Evolutionary conservation across 352 stramenopile species (phyloP).

Genomic region (Phytophthora litchii): DNA sequence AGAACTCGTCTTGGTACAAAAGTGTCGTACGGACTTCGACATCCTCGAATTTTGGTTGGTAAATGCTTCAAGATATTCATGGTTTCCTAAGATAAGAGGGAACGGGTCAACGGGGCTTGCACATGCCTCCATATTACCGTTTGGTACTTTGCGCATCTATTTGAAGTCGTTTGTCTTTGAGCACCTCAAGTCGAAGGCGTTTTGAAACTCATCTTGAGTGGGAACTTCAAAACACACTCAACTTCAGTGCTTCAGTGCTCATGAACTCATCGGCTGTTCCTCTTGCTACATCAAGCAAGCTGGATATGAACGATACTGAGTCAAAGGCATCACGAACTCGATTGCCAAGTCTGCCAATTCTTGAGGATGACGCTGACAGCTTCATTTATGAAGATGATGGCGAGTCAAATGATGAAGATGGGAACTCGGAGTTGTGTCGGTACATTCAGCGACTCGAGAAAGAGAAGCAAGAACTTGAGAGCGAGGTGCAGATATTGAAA

Average conservation of each 20-base stretch:
- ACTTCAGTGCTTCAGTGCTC: conserved; percentile 6
- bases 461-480: conserved; percentile 49
- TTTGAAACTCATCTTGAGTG: conserved; percentile 26
- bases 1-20: not conserved
- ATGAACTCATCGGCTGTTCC: conserved; percentile 26
- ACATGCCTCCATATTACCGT: not conserved
- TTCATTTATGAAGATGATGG: conserved; percentile 42
- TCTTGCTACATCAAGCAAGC: conserved; percentile 4
- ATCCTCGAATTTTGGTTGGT: conserved; percentile 28
- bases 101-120: not conserved
- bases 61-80: conserved; percentile 17
- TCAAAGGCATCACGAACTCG: conserved; percentile 17
- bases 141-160: conserved; percentile 11
- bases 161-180: conserved; percentile 16
- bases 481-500: conserved; percentile 44
- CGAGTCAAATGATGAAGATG: conserved; percentile 31
- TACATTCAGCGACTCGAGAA: conserved; percentile 62
- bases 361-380: conserved; percentile 37
- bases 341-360: conserved; percentile 25
- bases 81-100: conserved; percentile 23
- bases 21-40: conserved; percentile 10
- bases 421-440: conserved; percentile 44
- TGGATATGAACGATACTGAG: conserved; percentile 21
- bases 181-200: conserved; percentile 1
- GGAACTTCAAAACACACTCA: not conserved